A percentile compares a stretch with the other conserved stretches of the same genome.
Conservation (phyloP, 352 stramenopile species). For the Phytophthora fragariae region DNA sequence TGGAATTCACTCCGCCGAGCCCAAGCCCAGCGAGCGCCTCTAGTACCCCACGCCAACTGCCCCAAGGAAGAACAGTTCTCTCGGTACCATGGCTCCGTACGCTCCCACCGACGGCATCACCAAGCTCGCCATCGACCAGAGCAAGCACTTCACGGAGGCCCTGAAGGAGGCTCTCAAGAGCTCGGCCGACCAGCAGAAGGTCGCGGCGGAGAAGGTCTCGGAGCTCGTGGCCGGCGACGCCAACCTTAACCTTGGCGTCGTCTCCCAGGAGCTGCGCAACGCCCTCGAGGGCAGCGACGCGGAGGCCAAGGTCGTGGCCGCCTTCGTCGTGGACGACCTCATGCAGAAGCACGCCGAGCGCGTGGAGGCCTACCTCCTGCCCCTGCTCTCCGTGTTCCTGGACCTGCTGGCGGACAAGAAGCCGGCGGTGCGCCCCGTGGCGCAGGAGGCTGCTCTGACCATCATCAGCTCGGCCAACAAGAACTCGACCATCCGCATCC, state of each 20-base stretch:
- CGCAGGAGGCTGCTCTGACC: conserved; percentile 80
- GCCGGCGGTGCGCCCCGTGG: conserved; percentile 64
- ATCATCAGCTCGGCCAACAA: conserved; percentile 88
- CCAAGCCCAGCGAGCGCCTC: conserved; percentile 49
- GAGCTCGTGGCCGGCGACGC: conserved; percentile 80
- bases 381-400: conserved; percentile 73
- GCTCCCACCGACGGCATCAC: conserved; percentile 82
- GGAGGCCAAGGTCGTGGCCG: conserved; percentile 74
- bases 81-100: conserved; percentile 82
- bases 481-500: conserved; percentile 83
- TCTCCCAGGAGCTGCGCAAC: conserved; percentile 74
- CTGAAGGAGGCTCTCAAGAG: conserved; percentile 95
- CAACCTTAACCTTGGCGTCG: conserved; percentile 75
- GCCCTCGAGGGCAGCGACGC: conserved; percentile 60
- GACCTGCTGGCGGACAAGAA: conserved; percentile 91
- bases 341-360: conserved; percentile 89
- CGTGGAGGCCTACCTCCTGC: conserved; percentile 79
- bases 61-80: conserved; percentile 40
- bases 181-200: conserved; percentile 88
- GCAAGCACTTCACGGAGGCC: conserved; percentile 90
- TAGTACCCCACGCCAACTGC: conserved; percentile 33
- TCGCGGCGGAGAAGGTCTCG: conserved; percentile 86
- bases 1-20: conserved; percentile 76
- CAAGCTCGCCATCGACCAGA: conserved; percentile 90
- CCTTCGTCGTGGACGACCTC: conserved; percentile 82